phyloP scores from a whole-genome alignment of 768 basidiomycete genomes.

The Punctularia strigosozonata region DNA sequence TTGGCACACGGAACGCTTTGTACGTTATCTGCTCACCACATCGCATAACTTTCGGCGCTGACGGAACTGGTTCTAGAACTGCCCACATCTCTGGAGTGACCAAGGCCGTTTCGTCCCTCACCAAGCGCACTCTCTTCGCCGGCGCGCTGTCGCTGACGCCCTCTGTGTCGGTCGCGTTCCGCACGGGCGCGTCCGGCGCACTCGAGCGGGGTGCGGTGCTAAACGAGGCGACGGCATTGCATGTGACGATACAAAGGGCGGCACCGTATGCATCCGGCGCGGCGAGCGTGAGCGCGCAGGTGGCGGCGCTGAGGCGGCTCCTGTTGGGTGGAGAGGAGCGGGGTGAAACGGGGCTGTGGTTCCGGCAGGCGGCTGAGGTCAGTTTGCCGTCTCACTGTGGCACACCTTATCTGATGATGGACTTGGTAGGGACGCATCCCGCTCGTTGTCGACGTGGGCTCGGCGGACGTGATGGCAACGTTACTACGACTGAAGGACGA shows the following conservation, averaged over 20 bases:
- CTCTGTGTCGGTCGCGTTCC: slow-evolving; percentile 33
- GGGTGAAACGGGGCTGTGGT: slow-evolving; percentile 19
- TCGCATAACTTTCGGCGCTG: no score
- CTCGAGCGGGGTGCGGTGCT: slow-evolving; percentile 30
- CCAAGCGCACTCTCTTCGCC: slow-evolving; percentile 11
- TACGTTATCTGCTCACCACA: slow-evolving; percentile 30
- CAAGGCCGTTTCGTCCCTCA: slow-evolving; percentile 27
- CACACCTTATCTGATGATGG: slow-evolving; percentile 4
- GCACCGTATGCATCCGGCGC: slow-evolving; percentile 12
- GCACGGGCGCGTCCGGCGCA: slow-evolving; percentile 25
- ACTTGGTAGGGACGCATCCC: slow-evolving; percentile 48
- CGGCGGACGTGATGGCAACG: slow-evolving; percentile 74
- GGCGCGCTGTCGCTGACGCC: slow-evolving; percentile 18
- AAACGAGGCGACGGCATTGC: slow-evolving; percentile 31
- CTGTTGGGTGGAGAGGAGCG: slow-evolving; percentile 31
- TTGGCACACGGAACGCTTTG: slow-evolving; percentile 60
- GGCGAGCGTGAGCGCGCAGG: slow-evolving; percentile 67
- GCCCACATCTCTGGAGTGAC: slow-evolving; percentile 49
- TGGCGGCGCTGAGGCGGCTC: slow-evolving; percentile 58
- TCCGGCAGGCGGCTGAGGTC: slow-evolving; percentile 24
- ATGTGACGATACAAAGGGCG: slow-evolving; percentile 25
- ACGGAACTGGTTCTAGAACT: no score
- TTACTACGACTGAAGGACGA: slow-evolving; percentile 60
- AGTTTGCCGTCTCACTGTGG: neutral
- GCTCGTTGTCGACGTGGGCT: slow-evolving; percentile 63